Conservation (phyloP, 495 filamentous ascomycete species). For the Niebla homalea region DNA sequence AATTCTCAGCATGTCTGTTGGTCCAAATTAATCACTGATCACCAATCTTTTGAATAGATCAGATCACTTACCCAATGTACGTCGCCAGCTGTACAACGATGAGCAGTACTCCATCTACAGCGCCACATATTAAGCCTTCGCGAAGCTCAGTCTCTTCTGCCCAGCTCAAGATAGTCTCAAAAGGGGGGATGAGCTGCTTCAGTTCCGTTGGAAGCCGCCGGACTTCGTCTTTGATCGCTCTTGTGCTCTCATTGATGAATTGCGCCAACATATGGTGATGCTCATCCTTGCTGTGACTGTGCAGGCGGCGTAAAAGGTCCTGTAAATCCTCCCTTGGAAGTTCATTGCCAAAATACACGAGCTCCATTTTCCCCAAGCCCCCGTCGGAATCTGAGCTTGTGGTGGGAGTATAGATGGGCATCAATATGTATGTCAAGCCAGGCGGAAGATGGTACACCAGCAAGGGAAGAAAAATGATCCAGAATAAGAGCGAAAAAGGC, state of each 20-base stretch:
- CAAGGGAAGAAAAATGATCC: too few relatives aligned
- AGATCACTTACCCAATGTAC: too few relatives aligned
- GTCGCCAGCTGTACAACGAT: not conserved
- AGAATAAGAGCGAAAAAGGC: too few relatives aligned
- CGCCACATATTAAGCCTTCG: slow-evolving; percentile 21
- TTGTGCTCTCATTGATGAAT: slow-evolving; percentile 27
- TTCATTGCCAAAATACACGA: slow-evolving; percentile 32
- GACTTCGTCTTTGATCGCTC: slow-evolving; percentile 26
- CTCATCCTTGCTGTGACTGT: slow-evolving; percentile 28
- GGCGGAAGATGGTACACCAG: too few relatives aligned
- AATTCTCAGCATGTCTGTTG: too few relatives aligned
- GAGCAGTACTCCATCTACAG: slow-evolving; percentile 29
- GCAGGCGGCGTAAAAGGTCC: slow-evolving; percentile 28
- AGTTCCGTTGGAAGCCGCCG: slow-evolving; percentile 16
- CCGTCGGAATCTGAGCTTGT: too few relatives aligned
- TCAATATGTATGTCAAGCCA: too few relatives aligned
- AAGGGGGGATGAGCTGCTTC: slow-evolving; percentile 23
- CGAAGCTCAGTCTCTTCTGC: slow-evolving; percentile 22
- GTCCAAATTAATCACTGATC: too few relatives aligned
- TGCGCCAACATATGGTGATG: slow-evolving; percentile 19
- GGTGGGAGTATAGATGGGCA: too few relatives aligned
- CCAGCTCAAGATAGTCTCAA: slow-evolving; percentile 25
- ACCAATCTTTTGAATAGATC: too few relatives aligned
- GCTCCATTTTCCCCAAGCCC: too few relatives aligned
- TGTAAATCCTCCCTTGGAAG: slow-evolving; percentile 28